phyloP scores from a whole-genome alignment of 176 grass and related monocot species.

The Triticum turgidum region DNA sequence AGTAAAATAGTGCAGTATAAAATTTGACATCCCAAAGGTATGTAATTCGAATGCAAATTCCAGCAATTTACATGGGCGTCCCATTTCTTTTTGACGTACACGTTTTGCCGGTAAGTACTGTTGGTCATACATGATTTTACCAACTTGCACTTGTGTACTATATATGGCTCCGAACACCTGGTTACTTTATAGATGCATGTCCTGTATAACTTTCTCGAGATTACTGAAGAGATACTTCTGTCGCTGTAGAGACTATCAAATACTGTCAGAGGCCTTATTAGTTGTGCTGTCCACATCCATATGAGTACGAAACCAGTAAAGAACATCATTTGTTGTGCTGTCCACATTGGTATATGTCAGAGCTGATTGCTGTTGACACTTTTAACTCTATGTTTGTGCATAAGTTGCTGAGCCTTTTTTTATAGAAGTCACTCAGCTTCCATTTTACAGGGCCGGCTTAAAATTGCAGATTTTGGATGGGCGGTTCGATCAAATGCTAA shows the following conservation, averaged over 20 bases:
- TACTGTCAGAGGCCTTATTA: background rate
- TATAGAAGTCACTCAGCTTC: background rate
- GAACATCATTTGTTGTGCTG: background rate
- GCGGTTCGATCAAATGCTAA: constrained; percentile 74
- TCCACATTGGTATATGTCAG: background rate
- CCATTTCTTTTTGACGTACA: background rate
- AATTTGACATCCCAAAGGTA: background rate
- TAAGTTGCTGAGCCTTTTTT: background rate
- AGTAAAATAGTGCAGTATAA: background rate
- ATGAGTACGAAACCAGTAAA: background rate
- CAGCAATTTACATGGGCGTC: background rate
- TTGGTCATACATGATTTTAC: background rate
- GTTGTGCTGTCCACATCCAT: background rate
- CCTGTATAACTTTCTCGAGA: background rate
- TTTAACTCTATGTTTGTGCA: background rate
- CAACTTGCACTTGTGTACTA: background rate
- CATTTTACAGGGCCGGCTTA: constrained; percentile 70
- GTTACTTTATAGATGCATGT: constrained; percentile 9
- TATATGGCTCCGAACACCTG: background rate
- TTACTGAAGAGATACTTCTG: background rate
- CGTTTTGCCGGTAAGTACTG: background rate
- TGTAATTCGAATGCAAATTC: background rate
- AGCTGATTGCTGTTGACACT: background rate
- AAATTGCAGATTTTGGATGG: constrained; percentile 98
- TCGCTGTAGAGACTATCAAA: background rate